A percentile compares a stretch with the other conserved stretches of the same genome.
These are phyloP conservation scores for Ogataea hybrid DNA, from an alignment of 1,139 yeast genomes.

Conservation along the genomic window DNA sequence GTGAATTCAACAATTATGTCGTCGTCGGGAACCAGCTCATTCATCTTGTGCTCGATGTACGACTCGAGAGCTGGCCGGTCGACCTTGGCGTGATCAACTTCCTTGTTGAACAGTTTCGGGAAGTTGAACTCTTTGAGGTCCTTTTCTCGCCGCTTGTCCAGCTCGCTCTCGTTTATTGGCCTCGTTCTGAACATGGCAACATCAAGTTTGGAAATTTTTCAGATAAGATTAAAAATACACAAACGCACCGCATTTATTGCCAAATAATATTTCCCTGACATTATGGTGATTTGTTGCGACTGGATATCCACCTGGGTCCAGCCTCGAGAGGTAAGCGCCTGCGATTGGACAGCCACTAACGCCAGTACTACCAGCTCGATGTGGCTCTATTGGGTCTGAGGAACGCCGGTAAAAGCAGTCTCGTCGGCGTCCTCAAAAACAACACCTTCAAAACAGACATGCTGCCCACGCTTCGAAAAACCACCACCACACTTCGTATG, in stretches of 20 bases:
- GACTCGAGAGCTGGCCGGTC: slow-evolving; percentile 35
- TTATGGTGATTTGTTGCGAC: slow-evolving; percentile 3
- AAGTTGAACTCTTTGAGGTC: slow-evolving; percentile 24
- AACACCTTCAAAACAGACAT: slow-evolving; percentile 12
- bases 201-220: slow-evolving; percentile 14
- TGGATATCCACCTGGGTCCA: slow-evolving; percentile 11
- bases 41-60: slow-evolving; percentile 38
- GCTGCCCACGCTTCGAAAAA: slow-evolving; percentile 23
- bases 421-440: slow-evolving; percentile 17
- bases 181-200: slow-evolving; percentile 13
- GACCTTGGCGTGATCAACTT: slow-evolving; percentile 38
- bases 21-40: slow-evolving; percentile 43
- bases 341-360: slow-evolving; percentile 1
- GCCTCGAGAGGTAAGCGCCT: slow-evolving; percentile 17
- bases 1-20: slow-evolving; percentile 44
- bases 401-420: slow-evolving; percentile 29
- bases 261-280: neutral
- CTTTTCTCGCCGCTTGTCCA: slow-evolving; percentile 11
- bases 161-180: slow-evolving; percentile 15
- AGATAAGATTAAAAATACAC: neutral
- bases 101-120: slow-evolving; percentile 33
- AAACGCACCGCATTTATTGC: neutral
- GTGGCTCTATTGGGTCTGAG: slow-evolving; percentile 26
- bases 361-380: slow-evolving; percentile 26
- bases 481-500: slow-evolving; percentile 12